phyloP scores from a whole-genome alignment of 2,329 filamentous ascomycete species.

The Escovopsis sp. region DNA sequence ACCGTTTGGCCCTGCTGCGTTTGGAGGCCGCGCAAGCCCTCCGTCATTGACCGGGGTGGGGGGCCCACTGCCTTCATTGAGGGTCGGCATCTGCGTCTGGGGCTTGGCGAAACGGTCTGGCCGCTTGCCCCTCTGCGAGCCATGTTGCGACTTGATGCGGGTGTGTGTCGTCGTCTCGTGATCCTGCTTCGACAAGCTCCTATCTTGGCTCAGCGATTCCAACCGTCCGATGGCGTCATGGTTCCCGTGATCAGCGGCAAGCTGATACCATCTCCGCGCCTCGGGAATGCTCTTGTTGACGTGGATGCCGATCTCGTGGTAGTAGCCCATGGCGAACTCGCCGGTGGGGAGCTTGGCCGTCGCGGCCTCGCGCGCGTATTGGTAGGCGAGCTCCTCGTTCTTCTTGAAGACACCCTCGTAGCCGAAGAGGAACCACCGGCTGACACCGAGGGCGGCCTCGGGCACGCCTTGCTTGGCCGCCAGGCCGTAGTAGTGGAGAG shows the following conservation, averaged over 20 bases:
- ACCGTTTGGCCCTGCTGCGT: slow-evolving; percentile 9
- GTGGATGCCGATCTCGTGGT: slow-evolving; percentile 90
- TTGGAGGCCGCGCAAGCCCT: slow-evolving; percentile 10
- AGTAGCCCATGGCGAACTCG: slow-evolving; percentile 95
- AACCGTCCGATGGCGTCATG: slow-evolving; percentile 72
- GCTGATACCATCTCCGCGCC: slow-evolving; percentile 78
- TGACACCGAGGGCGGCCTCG: slow-evolving; percentile 90
- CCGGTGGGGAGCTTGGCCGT: slow-evolving; percentile 70
- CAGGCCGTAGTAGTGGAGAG: slow-evolving; percentile 88
- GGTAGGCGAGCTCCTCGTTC: slow-evolving; percentile 87
- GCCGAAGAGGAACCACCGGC: slow-evolving; percentile 96
- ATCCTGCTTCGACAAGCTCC: slow-evolving; percentile 75
- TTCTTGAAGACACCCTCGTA: slow-evolving; percentile 87
- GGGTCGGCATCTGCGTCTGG: slow-evolving; percentile 30
- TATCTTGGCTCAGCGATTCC: slow-evolving; percentile 69
- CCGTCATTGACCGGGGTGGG: slow-evolving; percentile 15
- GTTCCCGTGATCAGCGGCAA: slow-evolving; percentile 81
- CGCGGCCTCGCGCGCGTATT: slow-evolving; percentile 79
- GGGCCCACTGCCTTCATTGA: slow-evolving; percentile 28
- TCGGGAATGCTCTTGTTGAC: slow-evolving; percentile 71
- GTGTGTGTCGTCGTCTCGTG: slow-evolving; percentile 85
- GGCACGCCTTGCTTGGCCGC: slow-evolving; percentile 84
- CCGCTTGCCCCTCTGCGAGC: slow-evolving; percentile 48
- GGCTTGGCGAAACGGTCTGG: slow-evolving; percentile 43
- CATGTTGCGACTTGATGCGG: slow-evolving; percentile 70